Evolutionary conservation across 768 basidiomycete genomes (phyloP), one percentile per base, ranked within the genome.

Genomic region (Rhodocollybia butyracea): DNA sequence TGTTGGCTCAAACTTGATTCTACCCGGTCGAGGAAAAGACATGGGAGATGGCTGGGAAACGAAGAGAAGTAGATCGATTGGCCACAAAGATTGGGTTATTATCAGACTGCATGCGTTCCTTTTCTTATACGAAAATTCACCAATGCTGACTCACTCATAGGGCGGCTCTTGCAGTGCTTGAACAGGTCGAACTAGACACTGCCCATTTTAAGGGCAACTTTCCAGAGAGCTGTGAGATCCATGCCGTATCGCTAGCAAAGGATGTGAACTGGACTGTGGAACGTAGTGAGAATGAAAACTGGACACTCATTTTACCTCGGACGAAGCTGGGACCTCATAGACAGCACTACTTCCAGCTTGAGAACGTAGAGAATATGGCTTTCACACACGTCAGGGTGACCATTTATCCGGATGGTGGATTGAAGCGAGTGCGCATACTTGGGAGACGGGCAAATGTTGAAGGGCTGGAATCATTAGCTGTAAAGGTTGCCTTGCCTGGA

Each of bases 41-140:
- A 99, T 99, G 94, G 86, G 94, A 4, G 95, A 97, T 65, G 97
- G 97, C 3, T 99, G 97, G 97, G 97, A 99, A 72, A 98, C 96
- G 3, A 93, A 89, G 67, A 79, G 97, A 58, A 95, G 89, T 64
- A 79, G 91, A 51, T 76, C 73, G 40, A 79, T 80, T 52, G 92
- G 80, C 36, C 94, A 94, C 70, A 90, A 84, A 45, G 95, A 98
- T 63, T 98, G 93, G 91, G 91, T 82, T 4, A 80, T 98, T 56
- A 85, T 96, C 54, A 89, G 87, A 72, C 74, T 99, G 91, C 94
- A 65, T 68, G 89, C 75, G 45, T 52, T 38, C 17, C 3, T n/a
- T 15, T 27, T 19, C 21, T 36, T n/a, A n/a, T n/a, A n/a, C n/a
- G 57, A 29, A 21, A 24, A 34, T 34, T 59, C 58, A 27, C 41